Percentiles rank a stretch among this genome's conserved stretches.
Conservation (phyloP, 352 stramenopile genomes). For the Globisporangium solare region DNA sequence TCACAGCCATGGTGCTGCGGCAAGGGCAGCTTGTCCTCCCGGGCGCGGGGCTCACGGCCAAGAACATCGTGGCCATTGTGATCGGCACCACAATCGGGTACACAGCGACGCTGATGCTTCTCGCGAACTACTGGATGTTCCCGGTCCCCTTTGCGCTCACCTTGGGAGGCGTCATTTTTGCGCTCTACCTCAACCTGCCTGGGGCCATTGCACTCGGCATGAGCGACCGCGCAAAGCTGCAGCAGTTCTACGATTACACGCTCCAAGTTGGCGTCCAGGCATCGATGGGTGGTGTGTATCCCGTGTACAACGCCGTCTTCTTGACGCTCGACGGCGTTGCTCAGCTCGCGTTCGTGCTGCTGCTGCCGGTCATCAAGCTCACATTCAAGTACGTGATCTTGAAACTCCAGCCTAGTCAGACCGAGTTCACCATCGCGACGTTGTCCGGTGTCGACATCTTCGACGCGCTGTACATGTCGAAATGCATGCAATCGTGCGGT, state of each 20-base stretch:
- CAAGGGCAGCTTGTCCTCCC: neutral
- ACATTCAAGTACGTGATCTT: neutral
- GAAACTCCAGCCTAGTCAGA: neutral
- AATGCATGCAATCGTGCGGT: slow-evolving; percentile 5
- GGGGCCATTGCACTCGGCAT: neutral
- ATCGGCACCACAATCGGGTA: neutral
- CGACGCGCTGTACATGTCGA: slow-evolving; percentile 29
- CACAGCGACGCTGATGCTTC: neutral
- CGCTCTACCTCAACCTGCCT: neutral
- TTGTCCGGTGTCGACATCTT: slow-evolving; percentile 19
- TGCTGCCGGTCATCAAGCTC: slow-evolving; percentile 3
- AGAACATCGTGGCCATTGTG: neutral
- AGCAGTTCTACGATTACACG: neutral
- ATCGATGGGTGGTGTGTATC: neutral
- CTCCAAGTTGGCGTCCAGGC: neutral
- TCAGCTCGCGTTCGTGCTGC: slow-evolving; percentile 6
- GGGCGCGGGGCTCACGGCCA: neutral
- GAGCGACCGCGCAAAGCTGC: neutral
- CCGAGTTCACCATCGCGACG: neutral
- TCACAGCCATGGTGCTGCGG: neutral
- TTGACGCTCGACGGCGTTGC: neutral
- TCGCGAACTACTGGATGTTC: slow-evolving; percentile 1
- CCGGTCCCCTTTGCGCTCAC: neutral
- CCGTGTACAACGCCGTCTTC: neutral
- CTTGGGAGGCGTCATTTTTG: neutral